These are phyloP conservation scores for Pisolithus thermaeus DNA, from an alignment of 1,284 basidiomycete species.

Conservation along the genomic window DNA sequence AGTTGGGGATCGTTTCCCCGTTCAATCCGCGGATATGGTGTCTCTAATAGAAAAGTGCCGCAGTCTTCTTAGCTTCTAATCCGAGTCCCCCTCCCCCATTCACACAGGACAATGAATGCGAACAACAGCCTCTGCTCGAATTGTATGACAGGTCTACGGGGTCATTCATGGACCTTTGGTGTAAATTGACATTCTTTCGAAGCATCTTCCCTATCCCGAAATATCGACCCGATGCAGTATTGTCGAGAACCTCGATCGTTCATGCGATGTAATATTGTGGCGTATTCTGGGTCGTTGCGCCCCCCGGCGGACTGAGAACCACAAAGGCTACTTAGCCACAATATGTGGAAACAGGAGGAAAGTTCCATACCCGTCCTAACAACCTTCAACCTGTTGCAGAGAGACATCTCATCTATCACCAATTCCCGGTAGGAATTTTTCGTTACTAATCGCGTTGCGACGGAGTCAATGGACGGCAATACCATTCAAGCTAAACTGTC, in stretches of 20 bases:
- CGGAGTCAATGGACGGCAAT: neutral
- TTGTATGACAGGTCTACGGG: neutral
- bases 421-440: neutral
- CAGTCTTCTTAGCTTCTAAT: constrained; percentile 8
- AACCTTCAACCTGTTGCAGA: neutral
- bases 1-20: neutral
- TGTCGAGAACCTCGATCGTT: neutral
- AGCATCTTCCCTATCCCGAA: neutral
- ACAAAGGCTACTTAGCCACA: neutral
- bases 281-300: neutral
- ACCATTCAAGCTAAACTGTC: constrained; percentile 2
- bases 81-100: constrained; percentile 15
- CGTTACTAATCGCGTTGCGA: neutral
- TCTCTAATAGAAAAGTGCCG: neutral
- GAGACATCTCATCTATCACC: neutral
- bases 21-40: constrained; percentile 1
- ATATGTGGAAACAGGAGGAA: neutral
- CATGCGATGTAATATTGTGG: neutral
- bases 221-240: neutral
- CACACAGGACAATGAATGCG: constrained; percentile 11
- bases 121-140: constrained; percentile 13
- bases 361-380: neutral
- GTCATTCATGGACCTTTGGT: neutral
- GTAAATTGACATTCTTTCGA: neutral
- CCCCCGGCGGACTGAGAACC: neutral